Evolutionary conservation across 257 asterid species (phyloP).

Genomic region (Capsicum pubescens): DNA sequence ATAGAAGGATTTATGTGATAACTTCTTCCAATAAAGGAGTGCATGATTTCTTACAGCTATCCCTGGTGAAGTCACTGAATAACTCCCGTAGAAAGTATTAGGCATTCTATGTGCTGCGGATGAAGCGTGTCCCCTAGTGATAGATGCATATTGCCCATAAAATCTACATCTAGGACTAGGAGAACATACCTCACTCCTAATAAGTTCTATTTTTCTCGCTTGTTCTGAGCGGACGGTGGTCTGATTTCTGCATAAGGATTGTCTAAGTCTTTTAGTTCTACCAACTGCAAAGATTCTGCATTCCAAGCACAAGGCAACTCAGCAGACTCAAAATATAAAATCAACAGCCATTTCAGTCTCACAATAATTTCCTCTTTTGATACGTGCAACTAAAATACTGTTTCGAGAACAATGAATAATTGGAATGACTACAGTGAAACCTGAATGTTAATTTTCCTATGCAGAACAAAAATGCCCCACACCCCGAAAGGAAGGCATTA

Average conservation of each 20-base stretch:
- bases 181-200: neutral
- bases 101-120: conserved; percentile 9
- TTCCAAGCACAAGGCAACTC: conserved; percentile 4
- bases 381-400: conserved; percentile 3
- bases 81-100: neutral
- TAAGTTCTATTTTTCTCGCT: neutral
- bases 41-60: conserved; percentile 21
- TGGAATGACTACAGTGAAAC: neutral
- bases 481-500: neutral
- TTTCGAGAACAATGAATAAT: neutral
- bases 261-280: conserved; percentile 25
- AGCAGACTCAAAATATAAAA: neutral
- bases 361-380: neutral
- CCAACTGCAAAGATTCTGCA: conserved; percentile 32
- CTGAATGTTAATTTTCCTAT: neutral
- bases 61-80: neutral
- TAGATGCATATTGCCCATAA: conserved; percentile 20
- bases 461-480: conserved; percentile 1
- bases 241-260: conserved; percentile 4
- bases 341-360: neutral
- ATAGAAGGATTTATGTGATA: neutral
- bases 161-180: neutral
- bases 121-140: neutral
- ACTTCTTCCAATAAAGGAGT: conserved; percentile 26
- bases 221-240: neutral